These are phyloP conservation scores for Cicer cuneatum DNA, from an alignment of 306 rosid species.

Conservation along the genomic window DNA sequence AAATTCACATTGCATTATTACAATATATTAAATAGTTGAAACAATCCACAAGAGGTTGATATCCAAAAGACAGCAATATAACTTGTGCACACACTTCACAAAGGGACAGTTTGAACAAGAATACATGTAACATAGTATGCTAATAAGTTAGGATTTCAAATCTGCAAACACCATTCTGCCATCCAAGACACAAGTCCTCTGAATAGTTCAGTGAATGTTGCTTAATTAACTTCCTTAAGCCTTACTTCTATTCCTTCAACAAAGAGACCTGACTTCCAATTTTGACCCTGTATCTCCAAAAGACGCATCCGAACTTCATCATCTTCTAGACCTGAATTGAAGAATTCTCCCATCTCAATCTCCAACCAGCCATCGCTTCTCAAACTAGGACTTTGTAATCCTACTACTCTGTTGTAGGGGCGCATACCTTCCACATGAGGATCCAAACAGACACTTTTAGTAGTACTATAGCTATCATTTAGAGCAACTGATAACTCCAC, in stretches of 20 bases:
- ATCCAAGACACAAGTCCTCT: neutral
- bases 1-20: neutral
- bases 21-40: neutral
- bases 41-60: neutral
- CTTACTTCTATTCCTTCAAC: slow-evolving; percentile 78
- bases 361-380: slow-evolving; percentile 73
- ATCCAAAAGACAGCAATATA: slow-evolving; percentile 4
- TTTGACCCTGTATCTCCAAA: slow-evolving; percentile 44
- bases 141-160: slow-evolving; percentile 16
- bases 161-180: neutral
- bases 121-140: neutral
- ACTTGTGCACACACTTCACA: neutral
- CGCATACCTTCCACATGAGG: neutral
- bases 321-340: slow-evolving; percentile 47
- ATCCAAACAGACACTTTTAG: slow-evolving; percentile 40
- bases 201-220: slow-evolving; percentile 14
- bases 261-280: slow-evolving; percentile 65
- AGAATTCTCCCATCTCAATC: slow-evolving; percentile 74
- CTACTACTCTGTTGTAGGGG: neutral
- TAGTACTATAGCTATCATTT: slow-evolving; percentile 13
- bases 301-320: slow-evolving; percentile 59
- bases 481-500: slow-evolving; percentile 51
- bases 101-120: slow-evolving; percentile 14
- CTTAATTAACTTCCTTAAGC: slow-evolving; percentile 48
- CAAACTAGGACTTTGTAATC: slow-evolving; percentile 43